phyloP scores from a whole-genome alignment of 2,329 filamentous ascomycete genomes.

The Aspergillus flavus region DNA sequence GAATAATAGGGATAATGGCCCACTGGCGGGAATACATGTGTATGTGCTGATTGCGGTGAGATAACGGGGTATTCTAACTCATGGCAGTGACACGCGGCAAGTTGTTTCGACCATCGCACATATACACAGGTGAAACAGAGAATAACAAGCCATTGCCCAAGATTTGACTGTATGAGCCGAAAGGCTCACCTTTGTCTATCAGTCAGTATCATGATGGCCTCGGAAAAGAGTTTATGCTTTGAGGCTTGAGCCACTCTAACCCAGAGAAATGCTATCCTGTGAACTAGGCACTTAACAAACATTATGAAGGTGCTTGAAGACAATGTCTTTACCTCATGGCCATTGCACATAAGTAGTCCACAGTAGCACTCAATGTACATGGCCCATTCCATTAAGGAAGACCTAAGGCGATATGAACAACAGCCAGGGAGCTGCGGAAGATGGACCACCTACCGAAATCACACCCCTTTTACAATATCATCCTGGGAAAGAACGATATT shows the following conservation, averaged over 20 bases:
- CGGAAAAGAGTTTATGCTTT: background rate
- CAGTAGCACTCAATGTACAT: background rate
- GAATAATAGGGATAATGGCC: conserved; percentile 38
- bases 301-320: conserved; percentile 8
- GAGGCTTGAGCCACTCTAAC: background rate
- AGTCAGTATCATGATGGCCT: background rate
- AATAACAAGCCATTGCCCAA: conserved; percentile 12
- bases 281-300: background rate
- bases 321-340: conserved; percentile 16
- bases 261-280: background rate
- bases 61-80: conserved; percentile 20
- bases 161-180: conserved; percentile 15
- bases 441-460: background rate
- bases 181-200: background rate
- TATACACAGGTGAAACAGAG: conserved; percentile 27
- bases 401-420: background rate
- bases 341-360: background rate
- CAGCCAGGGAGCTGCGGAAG: background rate
- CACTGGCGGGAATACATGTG: conserved; percentile 39
- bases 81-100: conserved; percentile 30
- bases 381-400: background rate
- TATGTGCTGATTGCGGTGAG: conserved; percentile 18
- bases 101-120: conserved; percentile 31
- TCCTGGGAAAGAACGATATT: conserved; percentile 23
- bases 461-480: conserved; percentile 2